Conservation (phyloP, 1,284 basidiomycete species). For the Malassezia slooffiae region DNA sequence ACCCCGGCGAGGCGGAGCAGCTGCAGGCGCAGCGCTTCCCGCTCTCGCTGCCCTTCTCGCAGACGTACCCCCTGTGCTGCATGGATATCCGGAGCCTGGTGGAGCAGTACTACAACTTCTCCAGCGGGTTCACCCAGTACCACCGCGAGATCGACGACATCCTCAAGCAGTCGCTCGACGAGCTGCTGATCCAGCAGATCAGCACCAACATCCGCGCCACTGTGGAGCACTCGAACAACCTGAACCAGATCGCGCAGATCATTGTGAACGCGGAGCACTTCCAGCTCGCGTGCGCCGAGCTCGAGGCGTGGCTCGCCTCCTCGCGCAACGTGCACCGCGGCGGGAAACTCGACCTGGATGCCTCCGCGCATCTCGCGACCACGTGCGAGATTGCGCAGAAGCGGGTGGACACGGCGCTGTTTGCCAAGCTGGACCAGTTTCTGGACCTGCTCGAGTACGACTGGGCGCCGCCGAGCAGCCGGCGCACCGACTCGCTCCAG, state of each 20-base stretch:
- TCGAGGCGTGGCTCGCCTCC: conserved; percentile 72
- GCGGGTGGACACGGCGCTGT: conserved; percentile 72
- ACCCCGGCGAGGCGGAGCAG: conserved; percentile 48
- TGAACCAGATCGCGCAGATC: conserved; percentile 90
- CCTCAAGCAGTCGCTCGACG: conserved; percentile 80
- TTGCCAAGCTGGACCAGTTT: conserved; percentile 89
- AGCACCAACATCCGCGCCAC: conserved; percentile 64
- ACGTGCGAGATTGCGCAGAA: conserved; percentile 62
- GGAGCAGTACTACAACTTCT: conserved; percentile 91
- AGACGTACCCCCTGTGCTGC: conserved; percentile 86
- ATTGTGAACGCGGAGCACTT: conserved; percentile 90
- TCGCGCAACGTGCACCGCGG: conserved; percentile 63
- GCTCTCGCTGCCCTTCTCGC: conserved; percentile 78
- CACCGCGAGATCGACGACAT: conserved; percentile 86
- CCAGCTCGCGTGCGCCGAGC: conserved; percentile 68
- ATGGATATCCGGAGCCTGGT: conserved; percentile 90
- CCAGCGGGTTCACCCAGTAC: conserved; percentile 83
- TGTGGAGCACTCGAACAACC: conserved; percentile 57
- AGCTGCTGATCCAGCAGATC: conserved; percentile 69
- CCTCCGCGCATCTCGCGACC: conserved; percentile 58
- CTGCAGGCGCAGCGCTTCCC: conserved; percentile 54
- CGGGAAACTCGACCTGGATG: conserved; percentile 62
- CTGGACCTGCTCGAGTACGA: conserved; percentile 89
- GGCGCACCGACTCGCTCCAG: conserved; percentile 23
- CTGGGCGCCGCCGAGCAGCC: conserved; percentile 59